phyloP scores from a whole-genome alignment of 345 rosid genomes.

The Salix caprea region DNA sequence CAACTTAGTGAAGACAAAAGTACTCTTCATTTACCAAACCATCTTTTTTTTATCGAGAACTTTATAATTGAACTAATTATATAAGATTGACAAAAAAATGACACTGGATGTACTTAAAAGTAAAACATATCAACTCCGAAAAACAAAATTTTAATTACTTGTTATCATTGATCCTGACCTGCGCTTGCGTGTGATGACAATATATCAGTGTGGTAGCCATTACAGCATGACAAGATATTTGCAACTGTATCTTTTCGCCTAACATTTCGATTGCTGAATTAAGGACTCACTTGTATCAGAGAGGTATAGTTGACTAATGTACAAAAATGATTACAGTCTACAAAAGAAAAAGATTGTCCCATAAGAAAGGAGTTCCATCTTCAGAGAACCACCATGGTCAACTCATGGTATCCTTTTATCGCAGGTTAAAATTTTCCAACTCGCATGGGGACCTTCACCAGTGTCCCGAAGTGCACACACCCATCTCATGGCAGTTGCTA shows the following conservation, averaged over 20 bases:
- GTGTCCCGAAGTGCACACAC: slow-evolving; percentile 39
- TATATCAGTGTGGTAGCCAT: too few species aligned
- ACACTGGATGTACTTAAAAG: neutral
- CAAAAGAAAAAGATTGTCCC: neutral
- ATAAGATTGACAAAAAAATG: too few species aligned
- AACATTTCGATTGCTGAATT: too few species aligned
- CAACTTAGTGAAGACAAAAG: too few species aligned
- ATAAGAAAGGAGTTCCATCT: neutral
- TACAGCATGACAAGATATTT: too few species aligned
- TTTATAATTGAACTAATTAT: too few species aligned
- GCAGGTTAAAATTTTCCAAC: slow-evolving; percentile 54
- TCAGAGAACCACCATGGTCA: neutral
- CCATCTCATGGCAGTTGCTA: slow-evolving; percentile 55
- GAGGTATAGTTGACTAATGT: neutral
- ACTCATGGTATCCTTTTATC: slow-evolving; percentile 40
- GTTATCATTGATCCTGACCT: neutral
- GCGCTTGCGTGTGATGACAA: too few species aligned
- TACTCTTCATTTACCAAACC: too few species aligned
- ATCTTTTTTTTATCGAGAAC: too few species aligned
- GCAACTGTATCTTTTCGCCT: too few species aligned
- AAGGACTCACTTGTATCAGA: too few species aligned
- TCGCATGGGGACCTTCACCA: slow-evolving; percentile 59
- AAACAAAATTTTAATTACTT: neutral
- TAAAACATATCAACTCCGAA: neutral
- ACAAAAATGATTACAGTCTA: neutral